phyloP scores from a whole-genome alignment of 331 rosid species.

The Rosa hybrid region DNA sequence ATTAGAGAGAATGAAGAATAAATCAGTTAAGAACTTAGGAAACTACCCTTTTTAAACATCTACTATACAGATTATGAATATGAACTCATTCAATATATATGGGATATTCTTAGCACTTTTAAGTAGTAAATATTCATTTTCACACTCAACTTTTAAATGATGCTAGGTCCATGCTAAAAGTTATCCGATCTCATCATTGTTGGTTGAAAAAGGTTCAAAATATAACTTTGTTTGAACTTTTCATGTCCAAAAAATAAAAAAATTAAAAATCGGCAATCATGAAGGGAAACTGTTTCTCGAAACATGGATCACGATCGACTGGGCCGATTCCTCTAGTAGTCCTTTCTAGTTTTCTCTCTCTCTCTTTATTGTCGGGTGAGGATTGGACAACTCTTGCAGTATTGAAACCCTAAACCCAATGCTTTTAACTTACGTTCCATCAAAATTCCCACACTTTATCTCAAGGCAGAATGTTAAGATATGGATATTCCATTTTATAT shows the following conservation, averaged over 20 bases:
- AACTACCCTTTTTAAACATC: background rate
- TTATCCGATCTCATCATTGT: background rate
- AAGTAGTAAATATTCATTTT: background rate
- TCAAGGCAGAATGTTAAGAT: background rate
- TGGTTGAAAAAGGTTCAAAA: background rate
- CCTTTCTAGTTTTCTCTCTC: background rate
- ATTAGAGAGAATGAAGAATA: too few relatives aligned
- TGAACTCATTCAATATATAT: background rate
- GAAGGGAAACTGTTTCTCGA: background rate
- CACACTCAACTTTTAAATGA: background rate
- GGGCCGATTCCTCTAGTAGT: background rate
- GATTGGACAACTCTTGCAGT: background rate
- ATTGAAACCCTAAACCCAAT: background rate
- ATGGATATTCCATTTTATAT: too few relatives aligned
- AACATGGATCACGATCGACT: background rate
- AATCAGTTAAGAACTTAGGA: too few relatives aligned
- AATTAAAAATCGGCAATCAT: background rate
- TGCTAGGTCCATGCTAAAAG: background rate
- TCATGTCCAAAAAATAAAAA: too few relatives aligned
- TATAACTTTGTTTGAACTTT: background rate
- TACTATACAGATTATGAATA: background rate
- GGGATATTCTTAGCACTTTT: background rate
- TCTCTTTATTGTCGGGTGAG: conserved; percentile 5
- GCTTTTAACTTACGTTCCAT: background rate
- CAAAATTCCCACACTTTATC: background rate